Evolutionary conservation across 495 filamentous ascomycete species (phyloP).

Genomic region (Trichoderma orchidacearum): DNA sequence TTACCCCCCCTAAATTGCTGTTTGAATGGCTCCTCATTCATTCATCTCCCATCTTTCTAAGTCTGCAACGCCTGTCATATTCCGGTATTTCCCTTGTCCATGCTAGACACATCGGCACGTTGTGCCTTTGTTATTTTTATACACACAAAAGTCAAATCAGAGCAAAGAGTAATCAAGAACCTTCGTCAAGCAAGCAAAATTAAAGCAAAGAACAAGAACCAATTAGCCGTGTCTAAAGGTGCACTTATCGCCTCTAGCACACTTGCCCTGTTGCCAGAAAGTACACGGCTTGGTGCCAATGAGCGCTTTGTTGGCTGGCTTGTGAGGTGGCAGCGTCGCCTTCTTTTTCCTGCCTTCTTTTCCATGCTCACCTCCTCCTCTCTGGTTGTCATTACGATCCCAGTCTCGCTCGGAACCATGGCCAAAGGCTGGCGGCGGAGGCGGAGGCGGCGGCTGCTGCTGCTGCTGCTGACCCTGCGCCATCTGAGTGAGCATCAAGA

Average conservation of each 20-base stretch:
- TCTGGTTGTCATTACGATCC: neutral
- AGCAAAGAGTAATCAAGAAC: neutral
- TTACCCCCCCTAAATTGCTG: neutral
- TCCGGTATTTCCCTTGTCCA: neutral
- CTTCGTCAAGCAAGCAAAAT: too few species aligned
- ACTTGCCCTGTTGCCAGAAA: conserved; percentile 68
- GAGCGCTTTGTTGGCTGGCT: conserved; percentile 27
- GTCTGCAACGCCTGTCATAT: neutral
- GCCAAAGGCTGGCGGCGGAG: neutral
- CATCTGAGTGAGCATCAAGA: neutral
- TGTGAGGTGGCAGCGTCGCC: conserved; percentile 15
- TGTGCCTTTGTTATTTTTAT: neutral
- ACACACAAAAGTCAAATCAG: neutral
- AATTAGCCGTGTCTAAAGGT: conserved; percentile 58
- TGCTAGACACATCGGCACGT: neutral
- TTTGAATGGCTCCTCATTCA: neutral
- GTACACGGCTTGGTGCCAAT: conserved; percentile 51
- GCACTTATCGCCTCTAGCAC: conserved; percentile 72
- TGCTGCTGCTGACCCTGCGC: conserved; percentile 1
- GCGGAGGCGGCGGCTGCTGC: neutral
- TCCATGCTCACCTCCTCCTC: conserved; percentile 3
- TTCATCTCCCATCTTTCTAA: neutral
- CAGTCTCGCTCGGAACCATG: neutral
- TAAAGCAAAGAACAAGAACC: neutral
- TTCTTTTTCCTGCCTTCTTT: conserved; percentile 3